Percentiles rank a stretch among this genome's conserved stretches.
Evolutionary conservation across 352 stramenopile genomes (phyloP).

Genomic region (Pythium apleroticum): DNA sequence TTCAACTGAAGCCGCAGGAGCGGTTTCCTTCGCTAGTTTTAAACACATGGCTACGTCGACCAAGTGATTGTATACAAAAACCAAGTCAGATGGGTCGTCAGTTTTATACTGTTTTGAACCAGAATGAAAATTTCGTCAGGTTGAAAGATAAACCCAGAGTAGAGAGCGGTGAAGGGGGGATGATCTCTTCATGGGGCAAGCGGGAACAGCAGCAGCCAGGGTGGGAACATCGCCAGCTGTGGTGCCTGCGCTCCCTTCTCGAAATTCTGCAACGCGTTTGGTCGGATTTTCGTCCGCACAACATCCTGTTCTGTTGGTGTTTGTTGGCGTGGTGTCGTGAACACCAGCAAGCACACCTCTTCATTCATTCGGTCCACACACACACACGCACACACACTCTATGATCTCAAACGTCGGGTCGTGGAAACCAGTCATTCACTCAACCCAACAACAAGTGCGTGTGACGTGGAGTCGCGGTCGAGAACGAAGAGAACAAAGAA

Average conservation of each 20-base stretch:
- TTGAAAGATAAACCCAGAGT: slow-evolving; percentile 1
- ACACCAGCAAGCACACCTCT: neutral
- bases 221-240: neutral
- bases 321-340: neutral
- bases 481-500: neutral
- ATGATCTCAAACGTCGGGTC: neutral
- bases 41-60: slow-evolving; percentile 17
- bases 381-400: too few species aligned
- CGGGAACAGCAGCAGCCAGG: neutral
- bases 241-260: neutral
- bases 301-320: neutral
- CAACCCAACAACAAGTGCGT: neutral
- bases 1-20: slow-evolving; percentile 23
- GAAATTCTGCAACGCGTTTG: neutral
- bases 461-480: neutral
- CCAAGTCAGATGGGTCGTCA: neutral
- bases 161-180: neutral
- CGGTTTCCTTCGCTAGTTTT: slow-evolving; percentile 21
- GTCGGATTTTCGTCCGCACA: neutral
- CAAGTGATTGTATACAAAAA: neutral
- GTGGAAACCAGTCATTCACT: neutral
- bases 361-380: neutral
- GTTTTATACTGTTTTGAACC: slow-evolving; percentile 13
- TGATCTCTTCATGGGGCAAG: neutral
- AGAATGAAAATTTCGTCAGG: neutral